Evolutionary conservation across 2,329 filamentous ascomycete species (phyloP).

Genomic region (Ceratocystis ficicola): DNA sequence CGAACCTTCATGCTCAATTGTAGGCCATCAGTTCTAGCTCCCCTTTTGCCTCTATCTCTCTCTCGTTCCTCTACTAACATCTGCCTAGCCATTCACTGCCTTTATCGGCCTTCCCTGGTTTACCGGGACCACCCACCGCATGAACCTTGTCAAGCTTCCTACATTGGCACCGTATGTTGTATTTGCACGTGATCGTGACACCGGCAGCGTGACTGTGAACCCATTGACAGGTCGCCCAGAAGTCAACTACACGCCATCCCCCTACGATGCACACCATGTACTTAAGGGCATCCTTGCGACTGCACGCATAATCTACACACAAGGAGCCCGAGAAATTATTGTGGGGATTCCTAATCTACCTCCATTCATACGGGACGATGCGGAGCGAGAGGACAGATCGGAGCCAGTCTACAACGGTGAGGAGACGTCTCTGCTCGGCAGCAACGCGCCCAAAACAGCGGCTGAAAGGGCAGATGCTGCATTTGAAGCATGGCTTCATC

Average conservation of each 20-base stretch:
- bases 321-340: conserved; percentile 70
- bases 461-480: conserved; percentile 43
- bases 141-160: conserved; percentile 16
- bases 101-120: neutral
- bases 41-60: conserved; percentile 24
- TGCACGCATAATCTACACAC: conserved; percentile 64
- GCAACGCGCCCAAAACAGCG: neutral
- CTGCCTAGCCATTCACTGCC: neutral
- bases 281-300: conserved; percentile 59
- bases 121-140: conserved; percentile 17
- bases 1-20: conserved; percentile 60
- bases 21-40: conserved; percentile 28
- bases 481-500: conserved; percentile 50
- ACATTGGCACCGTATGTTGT: conserved; percentile 47
- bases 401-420: conserved; percentile 17
- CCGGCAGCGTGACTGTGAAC: conserved; percentile 61
- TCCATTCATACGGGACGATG: conserved; percentile 42
- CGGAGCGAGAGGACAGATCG: conserved; percentile 14
- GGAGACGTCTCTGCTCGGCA: neutral
- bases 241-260: conserved; percentile 58
- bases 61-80: neutral
- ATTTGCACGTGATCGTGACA: conserved; percentile 60
- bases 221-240: conserved; percentile 50
- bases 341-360: conserved; percentile 48
- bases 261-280: conserved; percentile 59